Percentiles rank a stretch among this genome's conserved stretches.
These are phyloP conservation scores for Colletotrichum gigasporum DNA, from an alignment of 2,329 filamentous ascomycete species.

Conservation along the genomic window DNA sequence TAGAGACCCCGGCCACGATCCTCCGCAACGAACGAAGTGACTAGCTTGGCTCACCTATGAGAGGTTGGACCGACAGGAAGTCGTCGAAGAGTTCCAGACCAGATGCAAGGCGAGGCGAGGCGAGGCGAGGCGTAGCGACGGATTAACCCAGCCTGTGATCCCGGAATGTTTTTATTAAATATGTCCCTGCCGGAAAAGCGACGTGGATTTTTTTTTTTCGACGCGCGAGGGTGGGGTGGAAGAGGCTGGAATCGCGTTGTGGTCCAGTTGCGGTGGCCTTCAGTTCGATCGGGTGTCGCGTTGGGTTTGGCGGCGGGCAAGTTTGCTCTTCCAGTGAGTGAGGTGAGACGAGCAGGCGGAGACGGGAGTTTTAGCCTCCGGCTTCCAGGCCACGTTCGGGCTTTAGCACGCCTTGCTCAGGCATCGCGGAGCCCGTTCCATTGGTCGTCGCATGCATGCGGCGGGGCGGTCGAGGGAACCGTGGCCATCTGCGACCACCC, in stretches of 20 bases:
- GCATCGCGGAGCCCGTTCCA: background rate
- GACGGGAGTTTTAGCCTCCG: constrained; percentile 32
- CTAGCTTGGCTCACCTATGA: constrained; percentile 30
- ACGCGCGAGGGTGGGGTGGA: constrained; percentile 30
- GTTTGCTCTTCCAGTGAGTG: constrained; percentile 15
- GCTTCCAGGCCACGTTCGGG: constrained; percentile 4
- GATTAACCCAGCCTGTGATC: constrained; percentile 23
- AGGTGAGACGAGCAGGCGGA: constrained; percentile 26
- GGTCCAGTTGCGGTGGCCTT: constrained; percentile 13
- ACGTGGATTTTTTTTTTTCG: constrained; percentile 17
- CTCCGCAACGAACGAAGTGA: constrained; percentile 30
- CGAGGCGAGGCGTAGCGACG: constrained; percentile 15
- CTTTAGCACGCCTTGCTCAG: background rate
- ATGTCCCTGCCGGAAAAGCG: constrained; percentile 11
- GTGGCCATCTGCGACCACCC: background rate
- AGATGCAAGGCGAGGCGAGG: constrained; percentile 14
- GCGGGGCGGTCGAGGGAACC: background rate
- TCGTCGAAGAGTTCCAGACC: constrained; percentile 23
- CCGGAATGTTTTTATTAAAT: constrained; percentile 28
- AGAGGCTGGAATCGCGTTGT: constrained; percentile 29
- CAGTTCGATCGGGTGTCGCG: constrained; percentile 6
- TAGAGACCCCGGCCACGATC: constrained; percentile 21
- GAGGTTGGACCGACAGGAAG: constrained; percentile 14
- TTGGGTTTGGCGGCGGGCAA: constrained; percentile 23
- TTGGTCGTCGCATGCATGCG: background rate